Evolutionary conservation across 169 alveolate genomes (phyloP).

Genomic region (Eimeria praecox): DNA sequence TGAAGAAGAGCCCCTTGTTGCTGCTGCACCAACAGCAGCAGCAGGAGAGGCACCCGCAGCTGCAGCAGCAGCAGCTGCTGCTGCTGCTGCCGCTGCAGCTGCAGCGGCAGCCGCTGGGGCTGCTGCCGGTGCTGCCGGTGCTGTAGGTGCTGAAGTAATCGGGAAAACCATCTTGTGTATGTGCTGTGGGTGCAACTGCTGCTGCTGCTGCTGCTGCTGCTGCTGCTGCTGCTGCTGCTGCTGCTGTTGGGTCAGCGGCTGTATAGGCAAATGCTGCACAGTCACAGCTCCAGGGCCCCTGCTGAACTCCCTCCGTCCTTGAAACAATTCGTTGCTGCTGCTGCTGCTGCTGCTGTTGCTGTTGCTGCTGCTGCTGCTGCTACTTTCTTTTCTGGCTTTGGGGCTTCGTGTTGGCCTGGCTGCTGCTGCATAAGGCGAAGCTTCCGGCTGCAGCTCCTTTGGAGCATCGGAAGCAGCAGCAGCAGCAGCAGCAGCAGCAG

Average conservation of each 20-base stretch:
- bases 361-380: conserved; percentile 24
- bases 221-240: background rate
- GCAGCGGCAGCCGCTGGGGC: conserved; percentile 10
- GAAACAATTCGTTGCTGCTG: background rate
- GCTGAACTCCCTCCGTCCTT: background rate
- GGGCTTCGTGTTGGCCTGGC: background rate
- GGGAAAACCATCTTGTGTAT: background rate
- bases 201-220: background rate
- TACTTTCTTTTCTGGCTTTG: background rate
- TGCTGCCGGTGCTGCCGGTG: background rate
- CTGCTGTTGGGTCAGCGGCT: background rate
- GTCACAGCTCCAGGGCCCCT: background rate
- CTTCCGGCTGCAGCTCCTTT: background rate
- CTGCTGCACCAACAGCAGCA: conserved; percentile 17
- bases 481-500: conserved; percentile 31
- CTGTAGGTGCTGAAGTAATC: background rate
- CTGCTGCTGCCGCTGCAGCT: conserved; percentile 21
- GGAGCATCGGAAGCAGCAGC: conserved; percentile 10
- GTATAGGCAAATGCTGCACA: background rate
- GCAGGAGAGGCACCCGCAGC: conserved; percentile 34
- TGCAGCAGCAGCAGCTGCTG: conserved; percentile 8
- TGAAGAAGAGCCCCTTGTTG: background rate
- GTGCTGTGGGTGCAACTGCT: conserved; percentile 13
- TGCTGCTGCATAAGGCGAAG: background rate
- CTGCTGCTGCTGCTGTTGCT: conserved; percentile 36